Conservation (phyloP, 768 basidiomycete species). For the Termitomyces titanicus region DNA sequence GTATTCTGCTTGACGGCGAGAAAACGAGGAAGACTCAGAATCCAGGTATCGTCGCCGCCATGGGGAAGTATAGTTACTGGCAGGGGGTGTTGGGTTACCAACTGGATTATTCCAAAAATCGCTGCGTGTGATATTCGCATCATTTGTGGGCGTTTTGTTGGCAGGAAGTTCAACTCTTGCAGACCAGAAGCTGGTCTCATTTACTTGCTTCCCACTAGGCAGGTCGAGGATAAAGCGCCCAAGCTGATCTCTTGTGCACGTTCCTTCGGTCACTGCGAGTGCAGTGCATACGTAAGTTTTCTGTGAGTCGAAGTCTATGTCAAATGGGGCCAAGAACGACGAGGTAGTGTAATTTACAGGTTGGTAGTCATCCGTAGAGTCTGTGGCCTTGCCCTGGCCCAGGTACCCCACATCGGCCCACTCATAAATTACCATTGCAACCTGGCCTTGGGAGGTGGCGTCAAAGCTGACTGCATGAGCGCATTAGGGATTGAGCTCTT, state of each 20-base stretch:
- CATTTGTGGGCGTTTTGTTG: conserved; percentile 24
- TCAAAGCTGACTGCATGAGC: conserved; percentile 68
- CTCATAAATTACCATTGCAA: conserved; percentile 95
- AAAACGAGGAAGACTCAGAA: neutral
- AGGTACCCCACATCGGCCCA: conserved; percentile 87
- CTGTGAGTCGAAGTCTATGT: conserved; percentile 44
- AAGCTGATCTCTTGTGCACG: conserved; percentile 66
- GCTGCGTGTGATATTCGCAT: conserved; percentile 21
- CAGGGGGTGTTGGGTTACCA: conserved; percentile 54
- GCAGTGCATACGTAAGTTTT: conserved; percentile 94
- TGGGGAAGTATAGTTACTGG: conserved; percentile 44
- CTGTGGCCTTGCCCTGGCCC: conserved; percentile 68
- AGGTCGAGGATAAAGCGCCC: conserved; percentile 90
- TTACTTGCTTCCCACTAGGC: conserved; percentile 54
- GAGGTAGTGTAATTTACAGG: conserved; percentile 49
- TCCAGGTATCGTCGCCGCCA: conserved; percentile 31
- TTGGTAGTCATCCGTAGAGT: conserved; percentile 45
- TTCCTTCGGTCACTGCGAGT: conserved; percentile 63
- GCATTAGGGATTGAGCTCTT: conserved; percentile 2
- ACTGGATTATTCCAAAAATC: conserved; percentile 58
- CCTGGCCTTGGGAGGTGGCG: conserved; percentile 71
- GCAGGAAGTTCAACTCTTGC: conserved; percentile 65
- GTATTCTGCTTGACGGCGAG: conserved; percentile 27
- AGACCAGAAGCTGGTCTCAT: conserved; percentile 86
- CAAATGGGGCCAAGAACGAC: neutral